These are phyloP conservation scores for Marasmius tenuissimus DNA, from an alignment of 1,284 basidiomycete genomes.

Conservation along the genomic window DNA sequence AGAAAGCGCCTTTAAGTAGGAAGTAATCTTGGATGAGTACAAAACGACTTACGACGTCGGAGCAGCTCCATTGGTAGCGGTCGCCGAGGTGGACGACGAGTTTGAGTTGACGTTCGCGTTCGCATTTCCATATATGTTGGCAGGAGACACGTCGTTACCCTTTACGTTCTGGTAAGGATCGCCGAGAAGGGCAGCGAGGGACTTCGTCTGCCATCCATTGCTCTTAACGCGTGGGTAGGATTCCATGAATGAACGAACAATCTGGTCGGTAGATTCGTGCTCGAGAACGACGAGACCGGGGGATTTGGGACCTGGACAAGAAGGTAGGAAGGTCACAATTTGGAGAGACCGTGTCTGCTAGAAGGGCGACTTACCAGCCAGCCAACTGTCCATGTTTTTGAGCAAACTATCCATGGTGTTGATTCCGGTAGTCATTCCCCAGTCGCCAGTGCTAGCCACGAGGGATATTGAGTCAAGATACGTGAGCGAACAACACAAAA, in stretches of 20 bases:
- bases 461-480: neutral
- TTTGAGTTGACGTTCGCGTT: neutral
- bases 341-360: neutral
- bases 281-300: slow-evolving; percentile 82
- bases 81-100: neutral
- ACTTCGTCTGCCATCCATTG: slow-evolving; percentile 68
- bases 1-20: no score
- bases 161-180: slow-evolving; percentile 58
- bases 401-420: slow-evolving; percentile 47
- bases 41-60: no score
- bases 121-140: neutral
- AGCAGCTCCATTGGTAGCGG: no score
- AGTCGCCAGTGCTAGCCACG: slow-evolving; percentile 59
- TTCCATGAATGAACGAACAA: slow-evolving; percentile 69
- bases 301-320: slow-evolving; percentile 52
- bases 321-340: slow-evolving; percentile 8
- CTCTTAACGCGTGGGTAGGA: slow-evolving; percentile 63
- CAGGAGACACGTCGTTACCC: neutral
- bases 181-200: slow-evolving; percentile 50
- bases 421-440: slow-evolving; percentile 49
- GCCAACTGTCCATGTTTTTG: slow-evolving; percentile 51
- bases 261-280: slow-evolving; percentile 69
- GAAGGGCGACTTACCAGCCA: slow-evolving; percentile 39
- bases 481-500: neutral
- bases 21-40: no score